Percentiles rank a stretch among this genome's conserved stretches.
These are phyloP conservation scores for Rhodotorula sp. DNA, from an alignment of 1,284 basidiomycete genomes.

Conservation along the genomic window DNA sequence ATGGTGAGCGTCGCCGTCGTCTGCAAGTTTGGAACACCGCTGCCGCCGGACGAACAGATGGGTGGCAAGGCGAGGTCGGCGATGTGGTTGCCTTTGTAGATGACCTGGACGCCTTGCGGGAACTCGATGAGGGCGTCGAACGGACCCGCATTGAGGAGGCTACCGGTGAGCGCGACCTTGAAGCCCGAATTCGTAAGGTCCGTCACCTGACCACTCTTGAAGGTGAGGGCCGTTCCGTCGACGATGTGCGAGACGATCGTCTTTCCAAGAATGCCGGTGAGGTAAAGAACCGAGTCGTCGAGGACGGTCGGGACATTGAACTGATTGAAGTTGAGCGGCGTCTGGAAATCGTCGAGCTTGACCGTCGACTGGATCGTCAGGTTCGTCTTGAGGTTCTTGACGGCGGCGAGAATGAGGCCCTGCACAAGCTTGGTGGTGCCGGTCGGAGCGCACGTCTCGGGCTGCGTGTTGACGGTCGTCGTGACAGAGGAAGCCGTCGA, in stretches of 20 bases:
- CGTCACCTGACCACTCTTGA: slow-evolving; percentile 65
- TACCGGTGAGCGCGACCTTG: slow-evolving; percentile 28
- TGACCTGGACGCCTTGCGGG: slow-evolving; percentile 55
- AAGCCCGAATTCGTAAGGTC: slow-evolving; percentile 60
- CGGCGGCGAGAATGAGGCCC: slow-evolving; percentile 62
- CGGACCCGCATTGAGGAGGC: slow-evolving; percentile 59
- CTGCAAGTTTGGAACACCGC: slow-evolving; percentile 65
- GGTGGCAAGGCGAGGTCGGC: slow-evolving; percentile 64
- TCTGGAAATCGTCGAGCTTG: slow-evolving; percentile 52
- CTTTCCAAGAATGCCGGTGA: slow-evolving; percentile 66
- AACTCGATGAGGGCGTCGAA: slow-evolving; percentile 55
- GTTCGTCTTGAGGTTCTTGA: slow-evolving; percentile 62
- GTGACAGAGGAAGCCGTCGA: slow-evolving; percentile 42
- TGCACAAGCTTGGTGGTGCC: slow-evolving; percentile 54
- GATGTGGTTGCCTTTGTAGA: slow-evolving; percentile 67
- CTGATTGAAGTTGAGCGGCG: slow-evolving; percentile 65
- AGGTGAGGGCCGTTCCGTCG: slow-evolving; percentile 59
- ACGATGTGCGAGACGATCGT: slow-evolving; percentile 65
- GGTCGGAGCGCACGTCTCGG: slow-evolving; percentile 52
- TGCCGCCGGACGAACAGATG: slow-evolving; percentile 68
- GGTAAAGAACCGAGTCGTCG: slow-evolving; percentile 64
- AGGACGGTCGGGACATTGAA: slow-evolving; percentile 63
- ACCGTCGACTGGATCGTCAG: slow-evolving; percentile 51
- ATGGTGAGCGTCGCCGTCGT: slow-evolving; percentile 47
- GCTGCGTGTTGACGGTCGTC: slow-evolving; percentile 44